Conservation (phyloP, 345 rosid genomes). For the Hibiscus mutabilis region DNA sequence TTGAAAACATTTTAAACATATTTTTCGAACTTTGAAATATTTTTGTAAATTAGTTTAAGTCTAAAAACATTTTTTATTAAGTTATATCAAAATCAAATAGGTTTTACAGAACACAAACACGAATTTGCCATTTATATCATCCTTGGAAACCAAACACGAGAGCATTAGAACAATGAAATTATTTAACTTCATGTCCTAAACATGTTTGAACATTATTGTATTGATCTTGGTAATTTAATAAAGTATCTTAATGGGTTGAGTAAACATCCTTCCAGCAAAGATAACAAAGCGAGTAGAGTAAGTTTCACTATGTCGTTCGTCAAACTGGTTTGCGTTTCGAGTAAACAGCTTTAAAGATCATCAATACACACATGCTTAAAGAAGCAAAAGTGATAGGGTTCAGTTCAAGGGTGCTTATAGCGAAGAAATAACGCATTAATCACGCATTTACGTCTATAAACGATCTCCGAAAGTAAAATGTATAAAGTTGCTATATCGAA, state of each 20-base stretch:
- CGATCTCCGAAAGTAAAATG: background rate
- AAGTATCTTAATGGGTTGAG: slow-evolving; percentile 81
- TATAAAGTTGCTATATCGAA: slow-evolving; percentile 16
- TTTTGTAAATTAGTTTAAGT: no score
- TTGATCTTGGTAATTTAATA: background rate
- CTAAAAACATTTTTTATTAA: no score
- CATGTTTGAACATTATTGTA: no score
- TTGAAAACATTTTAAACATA: no score
- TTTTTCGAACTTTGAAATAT: no score
- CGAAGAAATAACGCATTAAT: no score
- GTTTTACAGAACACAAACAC: no score
- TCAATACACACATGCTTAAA: background rate
- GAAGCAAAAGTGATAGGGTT: no score
- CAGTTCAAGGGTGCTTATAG: no score
- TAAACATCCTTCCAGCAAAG: slow-evolving; percentile 89
- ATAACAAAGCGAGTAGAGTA: slow-evolving; percentile 56
- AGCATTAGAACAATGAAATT: slow-evolving; percentile 13
- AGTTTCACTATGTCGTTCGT: slow-evolving; percentile 69
- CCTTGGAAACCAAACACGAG: slow-evolving; percentile 30
- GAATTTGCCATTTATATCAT: slow-evolving; percentile 90
- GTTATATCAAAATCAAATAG: no score
- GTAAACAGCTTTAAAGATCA: background rate
- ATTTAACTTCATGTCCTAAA: background rate
- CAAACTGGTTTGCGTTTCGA: slow-evolving; percentile 49
- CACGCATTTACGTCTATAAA: background rate